phyloP scores from a whole-genome alignment of 352 stramenopile species.

The Blastocystis sp. region DNA sequence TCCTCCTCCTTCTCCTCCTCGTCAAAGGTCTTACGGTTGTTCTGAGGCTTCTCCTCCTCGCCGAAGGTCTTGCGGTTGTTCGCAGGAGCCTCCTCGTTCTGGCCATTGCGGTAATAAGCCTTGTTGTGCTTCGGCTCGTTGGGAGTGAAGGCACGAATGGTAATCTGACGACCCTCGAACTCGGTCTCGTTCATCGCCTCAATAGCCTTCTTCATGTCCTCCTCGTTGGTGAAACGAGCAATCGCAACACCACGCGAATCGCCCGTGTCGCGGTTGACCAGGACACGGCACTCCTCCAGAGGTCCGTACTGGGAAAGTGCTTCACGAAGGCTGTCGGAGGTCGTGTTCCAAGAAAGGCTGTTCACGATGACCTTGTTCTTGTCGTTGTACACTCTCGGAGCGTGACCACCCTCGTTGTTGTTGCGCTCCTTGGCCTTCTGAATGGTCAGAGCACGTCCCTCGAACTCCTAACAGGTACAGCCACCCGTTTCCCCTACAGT shows the following conservation, averaged over 20 bases:
- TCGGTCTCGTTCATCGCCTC: slow-evolving; percentile 21
- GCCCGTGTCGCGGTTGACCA: slow-evolving; percentile 21
- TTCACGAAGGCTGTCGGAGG: not conserved
- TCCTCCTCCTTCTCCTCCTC: not conserved
- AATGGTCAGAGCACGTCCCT: slow-evolving; percentile 16
- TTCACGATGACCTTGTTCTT: slow-evolving; percentile 49
- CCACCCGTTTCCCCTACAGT: not conserved
- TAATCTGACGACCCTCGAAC: slow-evolving; percentile 46
- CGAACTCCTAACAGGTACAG: not conserved
- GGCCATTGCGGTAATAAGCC: not conserved
- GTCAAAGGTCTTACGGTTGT: not conserved
- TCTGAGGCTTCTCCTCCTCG: not conserved
- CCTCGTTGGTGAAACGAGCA: slow-evolving; percentile 34
- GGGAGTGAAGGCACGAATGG: slow-evolving; percentile 16
- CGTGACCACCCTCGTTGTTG: too few species aligned
- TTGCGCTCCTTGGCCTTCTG: not conserved
- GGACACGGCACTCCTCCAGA: slow-evolving; percentile 9
- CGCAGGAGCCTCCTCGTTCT: not conserved
- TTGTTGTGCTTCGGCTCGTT: slow-evolving; percentile 3
- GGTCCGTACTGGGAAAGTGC: not conserved
- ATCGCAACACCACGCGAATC: slow-evolving; percentile 1
- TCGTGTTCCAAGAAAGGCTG: slow-evolving; percentile 43
- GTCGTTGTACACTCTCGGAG: slow-evolving; percentile 34
- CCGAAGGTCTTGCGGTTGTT: not conserved
- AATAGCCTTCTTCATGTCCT: slow-evolving; percentile 48